Conservation (phyloP, 768 basidiomycete genomes). For the Kwoniella shandongensis region DNA sequence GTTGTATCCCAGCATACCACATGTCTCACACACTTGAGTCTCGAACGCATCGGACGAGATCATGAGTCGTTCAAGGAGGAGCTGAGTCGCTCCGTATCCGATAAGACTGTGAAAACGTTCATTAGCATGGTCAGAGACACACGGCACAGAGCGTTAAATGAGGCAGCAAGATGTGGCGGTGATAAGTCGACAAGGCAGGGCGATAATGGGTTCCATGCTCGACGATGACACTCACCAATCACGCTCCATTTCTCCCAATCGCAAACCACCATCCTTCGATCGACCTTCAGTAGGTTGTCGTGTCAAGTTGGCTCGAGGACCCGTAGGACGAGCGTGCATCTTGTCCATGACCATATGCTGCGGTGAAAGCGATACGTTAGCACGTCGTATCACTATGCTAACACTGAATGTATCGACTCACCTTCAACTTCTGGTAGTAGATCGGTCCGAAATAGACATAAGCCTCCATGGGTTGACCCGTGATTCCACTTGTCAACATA, state of each 20-base stretch:
- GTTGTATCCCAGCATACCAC: slow-evolving; percentile 80
- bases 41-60: slow-evolving; percentile 98
- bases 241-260: slow-evolving; percentile 98
- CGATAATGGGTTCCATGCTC: too few species aligned
- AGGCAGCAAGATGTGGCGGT: not conserved
- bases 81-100: slow-evolving; percentile 94
- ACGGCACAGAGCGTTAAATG: not conserved
- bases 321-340: slow-evolving; percentile 98
- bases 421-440: slow-evolving; percentile 96
- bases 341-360: slow-evolving; percentile 99
- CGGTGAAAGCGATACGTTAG: too few species aligned
- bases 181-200: not conserved
- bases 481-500: slow-evolving; percentile 96
- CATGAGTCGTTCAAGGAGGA: slow-evolving; percentile 95
- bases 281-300: slow-evolving; percentile 98
- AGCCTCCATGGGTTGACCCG: slow-evolving; percentile 91
- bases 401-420: slow-evolving; percentile 58
- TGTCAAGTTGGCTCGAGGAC: slow-evolving; percentile 92
- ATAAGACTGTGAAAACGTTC: slow-evolving; percentile 63
- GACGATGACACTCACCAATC: slow-evolving; percentile 64
- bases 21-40: slow-evolving; percentile 90
- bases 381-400: too few species aligned
- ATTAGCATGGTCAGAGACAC: not conserved
- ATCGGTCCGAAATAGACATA: slow-evolving; percentile 99
- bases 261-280: slow-evolving; percentile 93